Base-by-base conservation (phyloP, 2,329 filamentous ascomycete genomes). In the Aureobasidium sp. region DNA sequence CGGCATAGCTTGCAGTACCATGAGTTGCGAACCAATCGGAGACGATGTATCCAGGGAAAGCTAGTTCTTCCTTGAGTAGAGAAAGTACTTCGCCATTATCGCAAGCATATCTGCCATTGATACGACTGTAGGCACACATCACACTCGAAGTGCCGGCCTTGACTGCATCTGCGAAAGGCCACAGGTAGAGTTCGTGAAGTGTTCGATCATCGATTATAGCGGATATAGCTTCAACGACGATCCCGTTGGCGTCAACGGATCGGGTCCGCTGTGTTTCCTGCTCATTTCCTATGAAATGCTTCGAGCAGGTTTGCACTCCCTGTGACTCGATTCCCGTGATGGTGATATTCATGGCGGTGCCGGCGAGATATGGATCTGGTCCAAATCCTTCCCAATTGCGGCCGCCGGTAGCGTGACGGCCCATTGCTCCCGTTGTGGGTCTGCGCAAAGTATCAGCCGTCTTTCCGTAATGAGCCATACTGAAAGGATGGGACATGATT, bases 321-420 rank as follows among this genome's bases (percentile, higher is more conserved):
- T 81, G 66, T 20, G 75, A 83, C 69, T 90, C 87, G 50, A 87
- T 86, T 2, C 87, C 87, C 71, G 80, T 80, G 67, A 87, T 85
- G 0, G 86, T 87, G 63, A 83, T 72, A 7, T 81, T 79, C 36
- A 79, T 85, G 1, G 80, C 85, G 66, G 83, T 73, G 2, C 80
- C 87, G 71, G 89, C 87, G 31, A 94, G 82, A 2, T 88, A 87
- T 0, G 92, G 92, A 72, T 95, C 92, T 1, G 87, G 78, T 1
- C 91, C 91, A 72, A 94, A 94, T 0, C 89, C 88, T 75, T 94
- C 92, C 92, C 91, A 94, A 71, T 88, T 92, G 47, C 92, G 87
- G n/a, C 92, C 92, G 18, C 90, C 92, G 58, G 88, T 84, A 1
- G 91, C 91, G n/a, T n/a, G n/a, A n/a, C n/a, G n/a, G n/a, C n/a